Base-by-base conservation (phyloP, 225 moss, liverwort and hornwort genomes). In the Climacium dendroides region DNA sequence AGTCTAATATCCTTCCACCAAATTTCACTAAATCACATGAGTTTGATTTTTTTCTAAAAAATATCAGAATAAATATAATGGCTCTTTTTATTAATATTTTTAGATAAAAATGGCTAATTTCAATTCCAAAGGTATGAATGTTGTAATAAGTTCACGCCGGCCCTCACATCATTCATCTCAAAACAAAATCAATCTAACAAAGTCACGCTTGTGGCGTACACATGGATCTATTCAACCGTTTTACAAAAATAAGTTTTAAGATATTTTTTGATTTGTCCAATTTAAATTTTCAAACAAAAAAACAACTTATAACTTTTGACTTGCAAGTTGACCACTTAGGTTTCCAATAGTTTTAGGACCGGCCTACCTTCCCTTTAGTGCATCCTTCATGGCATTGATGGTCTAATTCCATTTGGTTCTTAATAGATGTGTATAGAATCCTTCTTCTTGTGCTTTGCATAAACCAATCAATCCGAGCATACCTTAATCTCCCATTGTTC, bases 241-340 rank as follows among this genome's bases (percentile, higher is more conserved):
- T 29, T 74, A 14, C 15, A 13, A 24, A 7, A 23, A 13, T 0
- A 15, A 15, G 15, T 11, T 50, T 50, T 13, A 28, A 29, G 15
- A 7, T 1, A 4, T 32, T 1, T 29, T 30, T 62, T 64, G 2
- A 10, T 47, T 2, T 4, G 0, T 47, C 48, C 1, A 0, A 32
- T 32, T 2, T 73, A 10, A 10, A 2, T 50, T 32, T 19, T 74
- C 19, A 48, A 32, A 11, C 1, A 0, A 32, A 50, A 50, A 32
- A 74, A 4, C 12, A 7, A 13, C 19, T 30, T 52, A 22, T 9
- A 76, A 76, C 6, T 50, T 74, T 35, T 15, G 14, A 53, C 23
- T 54, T 15, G 4, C 22, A 34, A 20, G 5, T 30, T 73, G 29
- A 17, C 3, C 28, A 26, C 5, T 45, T 6, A 30, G 47, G 73